Base-by-base conservation (phyloP, 306 rosid species). In the Vigna mungo region DNA sequence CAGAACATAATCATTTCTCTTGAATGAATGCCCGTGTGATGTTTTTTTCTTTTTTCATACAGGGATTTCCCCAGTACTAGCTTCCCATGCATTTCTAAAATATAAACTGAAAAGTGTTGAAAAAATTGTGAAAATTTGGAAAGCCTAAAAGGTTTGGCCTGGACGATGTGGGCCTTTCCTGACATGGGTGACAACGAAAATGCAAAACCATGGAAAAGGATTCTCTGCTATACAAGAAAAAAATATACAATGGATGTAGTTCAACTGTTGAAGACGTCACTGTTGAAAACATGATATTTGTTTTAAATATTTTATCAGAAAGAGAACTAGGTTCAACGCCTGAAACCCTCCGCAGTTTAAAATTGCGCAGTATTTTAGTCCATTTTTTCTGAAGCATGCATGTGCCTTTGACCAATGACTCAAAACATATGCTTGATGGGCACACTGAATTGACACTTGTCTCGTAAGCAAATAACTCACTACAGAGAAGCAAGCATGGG, bases 401-500 rank as follows among this genome's bases (percentile, higher is more conserved):
- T 48, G 18, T 34, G 18, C 14, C 15, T 74, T 68, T 55, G 58
- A 48, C 14, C 15, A 25, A 23, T 68, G 68, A 61, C 34, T 18
- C 66, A 61, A 75, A 47, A 18, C 21, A 25, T 51, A 67, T 48
- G 54, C 34, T 32, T 54, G 15, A n/a, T 21, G 62, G 13, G 20
- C 58, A 5, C 13, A n/a, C 47, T 39, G 34, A 18, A 46, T 12
- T 5, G 68, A 77, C 76, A 81, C 66, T 9, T 75, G 76, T 48
- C 76, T 4, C 10, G 18, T 34, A 56, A 11, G 49, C 55, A 20
- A 32, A 23, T 34, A 61, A 7, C 54, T 20, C 27, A 39, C 43
- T 48, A 25, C 68, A 69, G 2, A 41, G 37, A 23, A 32, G 7
- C 9, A 14, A 47, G 27, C 80, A 69, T 27, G 80, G 75, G 84